Conservation (phyloP, 1,139 yeast species). For the Yamadazyma jaroonii region DNA sequence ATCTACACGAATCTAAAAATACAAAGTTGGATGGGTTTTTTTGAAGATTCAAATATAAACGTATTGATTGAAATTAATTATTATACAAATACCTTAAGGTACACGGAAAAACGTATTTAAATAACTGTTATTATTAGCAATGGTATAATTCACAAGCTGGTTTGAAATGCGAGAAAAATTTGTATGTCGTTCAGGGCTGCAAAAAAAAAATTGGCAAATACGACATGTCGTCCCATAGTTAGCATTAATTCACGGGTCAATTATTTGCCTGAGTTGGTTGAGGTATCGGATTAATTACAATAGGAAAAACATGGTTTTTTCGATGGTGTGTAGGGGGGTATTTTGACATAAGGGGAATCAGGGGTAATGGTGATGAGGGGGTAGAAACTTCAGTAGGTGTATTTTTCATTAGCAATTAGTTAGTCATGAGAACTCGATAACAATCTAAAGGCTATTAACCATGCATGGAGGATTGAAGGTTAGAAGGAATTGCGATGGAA, state of each 20-base stretch:
- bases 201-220: neutral
- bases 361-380: too few relatives aligned
- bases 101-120: too few relatives aligned
- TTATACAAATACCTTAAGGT: neutral
- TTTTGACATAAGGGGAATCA: too few relatives aligned
- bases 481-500: too few relatives aligned
- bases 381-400: too few relatives aligned
- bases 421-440: too few relatives aligned
- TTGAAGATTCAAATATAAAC: neutral
- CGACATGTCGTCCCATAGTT: constrained; percentile 1
- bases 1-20: neutral
- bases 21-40: neutral
- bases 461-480: too few relatives aligned
- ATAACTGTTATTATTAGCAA: neutral
- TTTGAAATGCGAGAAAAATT: constrained; percentile 1
- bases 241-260: constrained; percentile 3
- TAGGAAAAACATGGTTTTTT: too few relatives aligned
- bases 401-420: too few relatives aligned
- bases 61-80: neutral
- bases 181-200: constrained; percentile 1
- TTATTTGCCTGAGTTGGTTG: constrained; percentile 1
- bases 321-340: too few relatives aligned
- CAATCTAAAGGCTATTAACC: too few relatives aligned
- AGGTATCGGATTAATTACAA: neutral
- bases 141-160: constrained; percentile 1